Evolutionary conservation across 768 basidiomycete genomes (phyloP).

Genomic region (Coprinopsis cinerea): DNA sequence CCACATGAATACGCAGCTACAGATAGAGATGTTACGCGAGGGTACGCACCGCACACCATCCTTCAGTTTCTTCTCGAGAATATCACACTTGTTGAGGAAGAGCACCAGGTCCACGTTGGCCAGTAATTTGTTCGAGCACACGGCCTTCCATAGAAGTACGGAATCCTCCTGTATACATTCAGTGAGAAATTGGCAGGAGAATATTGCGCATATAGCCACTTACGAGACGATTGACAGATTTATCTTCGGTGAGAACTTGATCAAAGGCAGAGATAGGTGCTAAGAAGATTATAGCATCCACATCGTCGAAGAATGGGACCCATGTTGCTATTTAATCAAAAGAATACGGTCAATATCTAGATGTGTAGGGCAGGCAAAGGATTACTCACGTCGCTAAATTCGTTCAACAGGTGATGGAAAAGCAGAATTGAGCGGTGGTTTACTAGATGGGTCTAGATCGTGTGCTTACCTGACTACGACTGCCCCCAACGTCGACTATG

Average conservation of each 20-base stretch:
- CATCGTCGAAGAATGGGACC: slow-evolving; percentile 68
- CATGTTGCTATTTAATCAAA: slow-evolving; percentile 50
- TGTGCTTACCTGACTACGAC: slow-evolving; percentile 58
- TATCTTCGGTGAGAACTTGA: slow-evolving; percentile 61
- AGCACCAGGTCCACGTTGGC: slow-evolving; percentile 76
- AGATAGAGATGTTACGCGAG: slow-evolving; percentile 6
- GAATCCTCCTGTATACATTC: slow-evolving; percentile 56
- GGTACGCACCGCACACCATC: slow-evolving; percentile 43
- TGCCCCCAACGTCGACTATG: slow-evolving; percentile 75
- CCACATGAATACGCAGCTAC: slow-evolving; percentile 1
- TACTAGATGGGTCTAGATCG: not conserved
- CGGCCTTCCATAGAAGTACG: slow-evolving; percentile 83
- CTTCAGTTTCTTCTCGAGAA: slow-evolving; percentile 63
- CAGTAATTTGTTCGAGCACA: slow-evolving; percentile 78
- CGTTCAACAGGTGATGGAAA: not conserved
- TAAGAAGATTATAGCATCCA: slow-evolving; percentile 73
- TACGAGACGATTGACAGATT: slow-evolving; percentile 54
- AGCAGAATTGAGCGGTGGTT: not conserved
- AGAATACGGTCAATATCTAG: slow-evolving; percentile 1
- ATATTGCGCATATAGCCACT: slow-evolving; percentile 12
- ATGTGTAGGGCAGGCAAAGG: not conserved
- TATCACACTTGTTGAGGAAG: slow-evolving; percentile 87
- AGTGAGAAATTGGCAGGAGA: slow-evolving; percentile 3
- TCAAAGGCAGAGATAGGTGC: slow-evolving; percentile 74
- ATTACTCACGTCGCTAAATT: slow-evolving; percentile 20